These are phyloP conservation scores for Turritis glabra DNA, from an alignment of 345 rosid genomes.

Conservation along the genomic window DNA sequence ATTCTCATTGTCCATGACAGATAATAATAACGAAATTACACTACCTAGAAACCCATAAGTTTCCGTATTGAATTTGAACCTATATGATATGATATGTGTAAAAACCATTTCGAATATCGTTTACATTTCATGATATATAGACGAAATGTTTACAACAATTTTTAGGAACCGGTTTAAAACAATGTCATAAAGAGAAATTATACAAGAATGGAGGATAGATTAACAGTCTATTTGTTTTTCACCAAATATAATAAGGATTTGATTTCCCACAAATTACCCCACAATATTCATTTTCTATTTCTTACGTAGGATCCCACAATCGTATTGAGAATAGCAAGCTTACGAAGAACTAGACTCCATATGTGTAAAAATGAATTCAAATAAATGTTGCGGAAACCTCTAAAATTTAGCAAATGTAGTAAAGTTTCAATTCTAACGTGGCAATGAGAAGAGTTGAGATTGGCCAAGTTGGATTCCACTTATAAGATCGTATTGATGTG, in stretches of 20 bases:
- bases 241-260: not conserved
- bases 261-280: not conserved
- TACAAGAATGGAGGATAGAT: not conserved
- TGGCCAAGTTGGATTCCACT: slow-evolving; percentile 37
- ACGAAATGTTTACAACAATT: not conserved
- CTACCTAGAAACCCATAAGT: not conserved
- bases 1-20: slow-evolving; percentile 15
- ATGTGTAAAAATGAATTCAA: not conserved
- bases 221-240: not conserved
- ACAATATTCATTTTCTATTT: not conserved
- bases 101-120: not conserved
- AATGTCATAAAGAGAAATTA: too few species aligned
- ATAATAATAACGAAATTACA: not conserved
- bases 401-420: not conserved
- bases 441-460: slow-evolving; percentile 21
- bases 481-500: slow-evolving; percentile 1
- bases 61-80: not conserved
- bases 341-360: not conserved
- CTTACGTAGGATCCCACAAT: not conserved
- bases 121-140: not conserved
- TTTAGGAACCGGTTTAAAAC: not conserved
- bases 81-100: not conserved
- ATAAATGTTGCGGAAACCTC: not conserved
- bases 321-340: not conserved
- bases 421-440: not conserved